Base-by-base conservation (phyloP, 2,329 filamentous ascomycete species). In the Escovopsis sp. region DNA sequence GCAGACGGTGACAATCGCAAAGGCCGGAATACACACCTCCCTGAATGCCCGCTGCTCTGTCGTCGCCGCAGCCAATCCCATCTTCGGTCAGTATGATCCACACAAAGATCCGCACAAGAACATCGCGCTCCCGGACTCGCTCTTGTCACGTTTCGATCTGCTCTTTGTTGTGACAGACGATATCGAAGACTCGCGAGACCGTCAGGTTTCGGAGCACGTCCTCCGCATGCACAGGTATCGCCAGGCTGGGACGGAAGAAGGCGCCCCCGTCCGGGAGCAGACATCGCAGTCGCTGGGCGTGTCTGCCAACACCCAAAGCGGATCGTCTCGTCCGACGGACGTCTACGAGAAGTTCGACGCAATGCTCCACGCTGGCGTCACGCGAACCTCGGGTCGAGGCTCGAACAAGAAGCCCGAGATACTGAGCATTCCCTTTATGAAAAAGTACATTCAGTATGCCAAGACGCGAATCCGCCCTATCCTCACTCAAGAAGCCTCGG, bases 71-170 rank as follows among this genome's bases (percentile, higher is more conserved):
- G 90, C 90, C 41, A 98, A 98, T 55, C 90, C 90, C 4, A 90
- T 98, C 35, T 98, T 93, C 49, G 90, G 90, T 41, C 90, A 98
- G 59, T 98, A 98, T 55, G 90, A 98, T 54, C 83, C 87, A 1
- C 90, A 96, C 64, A 98, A 98, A 53, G 90, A 98, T 53, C 90
- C 90, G 0, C 90, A 98, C 63, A 88, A 90, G 61, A 98, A 98
- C 58, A 98, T 98, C 48, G 90, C 90, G 9, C 72, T 98, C 11
- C 90, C 90, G 0, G 90, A 98, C 56, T 98, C 90, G 3, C 73
- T 98, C 0, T 69, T 98, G 7, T 96, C 90, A 5, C 90, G 90
- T 82, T 98, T 98, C 56, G 90, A 98, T 76, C 68, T 98, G 48
- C 68, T 98, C 2, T 98, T 98, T 52, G 81, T 98, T 32, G 87